Evolutionary conservation across 768 basidiomycete species (phyloP).

Genomic region (Calocybe indica): DNA sequence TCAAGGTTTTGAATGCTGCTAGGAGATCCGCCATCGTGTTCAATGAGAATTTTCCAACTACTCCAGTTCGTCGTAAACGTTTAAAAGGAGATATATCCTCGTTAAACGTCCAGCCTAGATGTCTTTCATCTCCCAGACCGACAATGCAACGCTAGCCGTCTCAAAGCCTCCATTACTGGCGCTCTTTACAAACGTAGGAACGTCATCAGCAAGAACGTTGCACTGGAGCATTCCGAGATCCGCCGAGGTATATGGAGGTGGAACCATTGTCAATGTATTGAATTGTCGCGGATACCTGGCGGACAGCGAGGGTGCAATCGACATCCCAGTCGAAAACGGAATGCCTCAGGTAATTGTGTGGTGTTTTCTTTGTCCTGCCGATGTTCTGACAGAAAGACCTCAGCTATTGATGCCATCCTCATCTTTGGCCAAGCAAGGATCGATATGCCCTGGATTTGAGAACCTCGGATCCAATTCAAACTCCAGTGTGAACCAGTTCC

Average conservation of each 20-base stretch:
- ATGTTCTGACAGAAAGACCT: too few relatives aligned
- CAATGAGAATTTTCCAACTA: constrained; percentile 39
- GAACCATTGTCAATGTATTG: constrained; percentile 46
- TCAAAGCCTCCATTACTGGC: constrained; percentile 53
- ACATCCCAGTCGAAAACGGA: constrained; percentile 31
- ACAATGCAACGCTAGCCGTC: constrained; percentile 35
- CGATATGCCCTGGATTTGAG: too few relatives aligned
- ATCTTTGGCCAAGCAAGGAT: too few relatives aligned
- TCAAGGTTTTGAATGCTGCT: constrained; percentile 44
- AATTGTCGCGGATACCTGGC: constrained; percentile 36
- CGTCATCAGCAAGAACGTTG: constrained; percentile 20
- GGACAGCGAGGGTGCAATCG: constrained; percentile 34
- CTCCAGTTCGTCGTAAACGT: constrained; percentile 26
- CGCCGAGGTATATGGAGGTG: constrained; percentile 31
- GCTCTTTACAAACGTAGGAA: constrained; percentile 51
- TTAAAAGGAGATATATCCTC: not conserved
- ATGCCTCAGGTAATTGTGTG: constrained; percentile 36
- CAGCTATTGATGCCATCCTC: too few relatives aligned
- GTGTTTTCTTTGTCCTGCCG: too few relatives aligned
- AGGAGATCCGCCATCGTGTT: constrained; percentile 42
- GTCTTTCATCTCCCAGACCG: constrained; percentile 34
- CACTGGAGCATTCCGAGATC: constrained; percentile 35
- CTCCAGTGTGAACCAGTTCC: too few relatives aligned
- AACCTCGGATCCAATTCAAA: too few relatives aligned
- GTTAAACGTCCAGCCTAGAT: constrained; percentile 24